Evolutionary conservation across 2,329 filamentous ascomycete genomes (phyloP).

Genomic region (Apiospora sp.): DNA sequence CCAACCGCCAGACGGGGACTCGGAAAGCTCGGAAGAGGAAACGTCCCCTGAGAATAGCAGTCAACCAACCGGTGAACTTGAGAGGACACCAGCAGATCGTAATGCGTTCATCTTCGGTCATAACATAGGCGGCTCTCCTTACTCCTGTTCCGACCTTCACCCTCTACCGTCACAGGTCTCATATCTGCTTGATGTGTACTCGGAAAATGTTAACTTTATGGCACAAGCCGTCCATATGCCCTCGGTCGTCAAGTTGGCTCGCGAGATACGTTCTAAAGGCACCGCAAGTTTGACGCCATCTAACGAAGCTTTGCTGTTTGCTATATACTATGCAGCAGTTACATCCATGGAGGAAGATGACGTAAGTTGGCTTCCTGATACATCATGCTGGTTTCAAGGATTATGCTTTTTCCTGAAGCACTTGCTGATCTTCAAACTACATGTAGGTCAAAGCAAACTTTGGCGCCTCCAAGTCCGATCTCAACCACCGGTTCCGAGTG

Average conservation of each 20-base stretch:
- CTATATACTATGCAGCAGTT: conserved; percentile 64
- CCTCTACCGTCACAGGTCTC: conserved; percentile 64
- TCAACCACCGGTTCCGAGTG: conserved; percentile 49
- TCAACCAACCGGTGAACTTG: conserved; percentile 48
- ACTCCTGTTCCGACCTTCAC: conserved; percentile 50
- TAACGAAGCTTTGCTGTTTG: conserved; percentile 62
- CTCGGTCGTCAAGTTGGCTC: conserved; percentile 48
- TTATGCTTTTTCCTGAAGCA: conserved; percentile 22
- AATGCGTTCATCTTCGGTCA: conserved; percentile 61
- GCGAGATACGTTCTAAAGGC: conserved; percentile 44
- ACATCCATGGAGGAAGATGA: conserved; percentile 66
- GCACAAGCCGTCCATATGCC: conserved; percentile 56
- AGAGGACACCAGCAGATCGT: conserved; percentile 53
- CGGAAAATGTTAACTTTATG: conserved; percentile 59
- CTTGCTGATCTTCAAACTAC: conserved; percentile 27
- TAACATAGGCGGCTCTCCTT: conserved; percentile 43
- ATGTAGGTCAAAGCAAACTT: conserved; percentile 45
- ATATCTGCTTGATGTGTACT: conserved; percentile 58
- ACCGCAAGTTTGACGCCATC: conserved; percentile 45
- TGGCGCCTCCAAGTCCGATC: conserved; percentile 46
- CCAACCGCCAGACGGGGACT: conserved; percentile 43
- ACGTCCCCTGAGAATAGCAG: conserved; percentile 28
- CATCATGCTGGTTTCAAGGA: neutral
- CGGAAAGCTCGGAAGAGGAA: conserved; percentile 50
- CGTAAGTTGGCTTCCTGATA: conserved; percentile 43